Percentiles rank a stretch among this genome's conserved stretches.
These are phyloP conservation scores for Sicyos edulis DNA, from an alignment of 306 rosid species.

Conservation along the genomic window DNA sequence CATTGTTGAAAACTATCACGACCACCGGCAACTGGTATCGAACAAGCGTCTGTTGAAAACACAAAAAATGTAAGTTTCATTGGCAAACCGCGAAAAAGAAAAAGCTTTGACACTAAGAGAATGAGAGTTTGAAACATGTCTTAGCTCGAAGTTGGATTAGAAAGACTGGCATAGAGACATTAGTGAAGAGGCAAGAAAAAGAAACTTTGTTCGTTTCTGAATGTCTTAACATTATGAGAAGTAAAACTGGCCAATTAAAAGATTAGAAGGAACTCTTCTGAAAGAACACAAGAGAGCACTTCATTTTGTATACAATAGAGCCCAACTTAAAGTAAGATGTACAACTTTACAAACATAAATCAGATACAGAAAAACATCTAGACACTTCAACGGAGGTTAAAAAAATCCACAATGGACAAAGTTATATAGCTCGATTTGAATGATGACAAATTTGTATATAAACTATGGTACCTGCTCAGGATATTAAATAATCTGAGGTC, in stretches of 20 bases:
- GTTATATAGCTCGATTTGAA: background rate
- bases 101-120: background rate
- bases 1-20: conserved; percentile 90
- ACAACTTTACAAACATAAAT: background rate
- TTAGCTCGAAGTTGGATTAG: background rate
- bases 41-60: conserved; percentile 69
- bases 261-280: background rate
- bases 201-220: background rate
- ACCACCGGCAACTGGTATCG: conserved; percentile 84
- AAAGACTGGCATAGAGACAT: background rate
- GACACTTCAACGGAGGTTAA: background rate
- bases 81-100: background rate
- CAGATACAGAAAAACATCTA: conserved; percentile 10
- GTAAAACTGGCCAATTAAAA: background rate
- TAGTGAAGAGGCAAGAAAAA: background rate
- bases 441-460: background rate
- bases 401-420: background rate
- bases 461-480: background rate
- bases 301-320: background rate
- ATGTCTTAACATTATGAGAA: background rate
- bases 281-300: background rate
- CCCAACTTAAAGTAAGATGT: background rate
- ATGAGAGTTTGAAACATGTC: background rate
- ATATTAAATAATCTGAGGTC: background rate
- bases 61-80: background rate